A percentile compares a stretch with the other conserved stretches of the same genome.
Conservation (phyloP, 768 basidiomycete species). For the Vishniacozyma victoriae region DNA sequence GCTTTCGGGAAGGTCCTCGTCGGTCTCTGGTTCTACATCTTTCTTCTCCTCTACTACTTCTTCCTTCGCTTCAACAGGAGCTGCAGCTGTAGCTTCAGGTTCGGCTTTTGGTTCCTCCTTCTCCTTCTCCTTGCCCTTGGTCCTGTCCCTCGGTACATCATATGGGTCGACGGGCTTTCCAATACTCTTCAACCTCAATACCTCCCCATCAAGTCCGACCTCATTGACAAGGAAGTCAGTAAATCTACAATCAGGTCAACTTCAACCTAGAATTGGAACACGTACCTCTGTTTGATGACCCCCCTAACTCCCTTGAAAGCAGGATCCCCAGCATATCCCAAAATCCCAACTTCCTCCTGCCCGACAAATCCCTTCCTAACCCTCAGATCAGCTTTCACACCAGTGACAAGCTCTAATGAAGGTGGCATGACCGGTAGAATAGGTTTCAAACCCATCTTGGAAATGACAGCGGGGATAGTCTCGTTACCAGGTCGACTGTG, state of each 20-base stretch:
- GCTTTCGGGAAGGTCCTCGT: conserved; percentile 47
- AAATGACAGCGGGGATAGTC: too few species aligned
- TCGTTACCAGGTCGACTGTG: too few species aligned
- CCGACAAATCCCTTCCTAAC: conserved; percentile 26
- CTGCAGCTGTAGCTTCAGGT: conserved; percentile 1
- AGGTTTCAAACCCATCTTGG: conserved; percentile 30
- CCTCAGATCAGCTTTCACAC: conserved; percentile 21
- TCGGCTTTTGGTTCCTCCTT: conserved; percentile 36
- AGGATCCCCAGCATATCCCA: conserved; percentile 23
- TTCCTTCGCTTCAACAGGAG: conserved; percentile 12
- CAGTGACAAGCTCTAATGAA: conserved; percentile 29
- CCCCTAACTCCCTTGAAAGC: conserved; percentile 56
- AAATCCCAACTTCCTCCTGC: conserved; percentile 32
- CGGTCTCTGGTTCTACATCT: conserved; percentile 29
- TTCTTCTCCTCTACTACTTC: neutral
- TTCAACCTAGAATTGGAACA: conserved; percentile 1
- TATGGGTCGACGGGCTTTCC: conserved; percentile 59
- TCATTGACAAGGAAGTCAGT: conserved; percentile 96
- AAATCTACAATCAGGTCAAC: conserved; percentile 56
- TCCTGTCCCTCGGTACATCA: neutral
- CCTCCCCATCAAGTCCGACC: conserved; percentile 71
- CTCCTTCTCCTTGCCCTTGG: conserved; percentile 46
- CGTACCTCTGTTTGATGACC: conserved; percentile 93
- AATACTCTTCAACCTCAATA: conserved; percentile 74
- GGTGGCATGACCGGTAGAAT: conserved; percentile 24